Conservation (phyloP, 208 protist species). For the Leptomonas pyrrhocoris region DNA sequence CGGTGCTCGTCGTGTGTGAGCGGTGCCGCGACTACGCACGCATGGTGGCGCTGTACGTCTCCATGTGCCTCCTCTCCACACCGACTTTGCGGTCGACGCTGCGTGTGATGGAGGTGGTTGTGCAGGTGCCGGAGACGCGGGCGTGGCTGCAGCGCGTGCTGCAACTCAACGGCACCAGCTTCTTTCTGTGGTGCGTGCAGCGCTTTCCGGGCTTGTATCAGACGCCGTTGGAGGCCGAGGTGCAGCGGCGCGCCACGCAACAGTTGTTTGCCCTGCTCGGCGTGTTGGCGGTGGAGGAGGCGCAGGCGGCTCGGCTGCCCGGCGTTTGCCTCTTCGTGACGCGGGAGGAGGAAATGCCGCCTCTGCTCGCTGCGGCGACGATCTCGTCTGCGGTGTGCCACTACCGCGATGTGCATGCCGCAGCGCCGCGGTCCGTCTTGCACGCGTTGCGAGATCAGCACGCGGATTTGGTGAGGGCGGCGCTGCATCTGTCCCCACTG, state of each 20-base stretch:
- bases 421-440: slow-evolving; percentile 5
- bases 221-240: background rate
- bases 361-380: slow-evolving; percentile 3
- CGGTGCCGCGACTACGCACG: slow-evolving; percentile 43
- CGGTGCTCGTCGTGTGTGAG: slow-evolving; percentile 62
- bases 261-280: slow-evolving; percentile 17
- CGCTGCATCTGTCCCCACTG: slow-evolving; percentile 1
- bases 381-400: slow-evolving; percentile 22
- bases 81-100: slow-evolving; percentile 55
- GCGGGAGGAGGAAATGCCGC: slow-evolving; percentile 3
- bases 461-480: slow-evolving; percentile 2
- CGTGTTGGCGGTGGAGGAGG: slow-evolving; percentile 24
- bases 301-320: slow-evolving; percentile 10
- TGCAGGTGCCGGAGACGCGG: slow-evolving; percentile 25
- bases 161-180: slow-evolving; percentile 30
- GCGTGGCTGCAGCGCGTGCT: slow-evolving; percentile 25
- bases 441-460: slow-evolving; percentile 14
- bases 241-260: slow-evolving; percentile 12
- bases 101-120: slow-evolving; percentile 56
- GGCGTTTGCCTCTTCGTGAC: slow-evolving; percentile 13
- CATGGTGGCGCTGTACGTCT: slow-evolving; percentile 60
- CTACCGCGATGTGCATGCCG: slow-evolving; percentile 14
- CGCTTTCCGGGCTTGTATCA: slow-evolving; percentile 34
- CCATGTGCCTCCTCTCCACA: slow-evolving; percentile 74
- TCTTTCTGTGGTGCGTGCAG: slow-evolving; percentile 60